phyloP scores from a whole-genome alignment of 2,329 filamentous ascomycete species.

The Scedosporium aurantiacum region DNA sequence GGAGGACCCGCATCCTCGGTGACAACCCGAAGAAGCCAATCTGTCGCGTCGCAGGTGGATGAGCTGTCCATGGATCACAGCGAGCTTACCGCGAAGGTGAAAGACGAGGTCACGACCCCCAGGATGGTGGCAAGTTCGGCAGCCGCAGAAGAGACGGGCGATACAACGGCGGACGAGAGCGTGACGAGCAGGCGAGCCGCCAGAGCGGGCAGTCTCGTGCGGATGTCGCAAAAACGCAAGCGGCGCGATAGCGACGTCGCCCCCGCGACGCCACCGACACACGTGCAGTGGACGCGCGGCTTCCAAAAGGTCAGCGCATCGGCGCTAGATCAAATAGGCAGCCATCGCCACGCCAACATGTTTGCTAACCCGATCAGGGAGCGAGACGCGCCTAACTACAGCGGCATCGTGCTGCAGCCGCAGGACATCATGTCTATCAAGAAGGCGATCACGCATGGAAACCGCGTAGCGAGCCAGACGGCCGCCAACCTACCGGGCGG shows the following conservation, averaged over 20 bases:
- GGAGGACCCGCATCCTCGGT: conserved; percentile 1
- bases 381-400: conserved; percentile 65
- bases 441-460: conserved; percentile 63
- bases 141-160: conserved; percentile 41
- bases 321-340: conserved; percentile 65
- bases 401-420: conserved; percentile 60
- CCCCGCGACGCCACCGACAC: conserved; percentile 43
- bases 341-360: conserved; percentile 68
- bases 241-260: conserved; percentile 38
- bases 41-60: conserved; percentile 34
- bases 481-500: conserved; percentile 50
- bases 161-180: conserved; percentile 45
- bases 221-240: conserved; percentile 42
- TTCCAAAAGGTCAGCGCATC: conserved; percentile 63
- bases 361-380: conserved; percentile 68
- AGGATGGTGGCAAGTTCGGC: conserved; percentile 11
- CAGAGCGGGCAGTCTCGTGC: conserved; percentile 25
- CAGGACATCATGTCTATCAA: conserved; percentile 72
- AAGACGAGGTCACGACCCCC: conserved; percentile 49
- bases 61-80: conserved; percentile 35
- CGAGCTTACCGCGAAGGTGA: conserved; percentile 33
- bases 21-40: conserved; percentile 31
- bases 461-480: conserved; percentile 49
- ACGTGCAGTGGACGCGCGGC: conserved; percentile 65
- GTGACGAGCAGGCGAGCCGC: conserved; percentile 26